Evolutionary conservation across 2,329 filamentous ascomycete species (phyloP), one percentile per base, ranked within the genome.

Genomic region (Clonostachys chloroleuca): DNA sequence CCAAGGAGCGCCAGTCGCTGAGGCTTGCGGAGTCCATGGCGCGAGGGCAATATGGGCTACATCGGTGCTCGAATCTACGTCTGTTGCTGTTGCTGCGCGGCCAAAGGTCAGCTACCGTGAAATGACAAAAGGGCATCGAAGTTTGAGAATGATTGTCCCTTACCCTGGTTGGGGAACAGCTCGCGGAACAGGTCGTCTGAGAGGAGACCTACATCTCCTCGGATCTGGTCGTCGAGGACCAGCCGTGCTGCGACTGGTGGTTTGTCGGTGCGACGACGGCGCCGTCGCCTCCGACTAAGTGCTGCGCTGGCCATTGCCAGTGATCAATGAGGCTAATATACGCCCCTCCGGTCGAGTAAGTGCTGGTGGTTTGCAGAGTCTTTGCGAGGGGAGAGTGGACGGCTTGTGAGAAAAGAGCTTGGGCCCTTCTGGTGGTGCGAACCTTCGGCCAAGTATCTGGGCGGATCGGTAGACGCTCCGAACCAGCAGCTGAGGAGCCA

Each of bases 171-270:
- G 52, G 88, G 84, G 68, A 95, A 91, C 45, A 97, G 77, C 60
- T 95, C 87, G 42, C 78, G 74, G 59, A 92, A 90, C 45, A 99
- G 76, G 65, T 96, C 90, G 58, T 90, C 86, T 12, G 92, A 96
- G 46, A 97, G 68, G 53, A 94, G 80, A 52, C 91, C 94, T 51
- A 92, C 78, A 61, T 96, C 89, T 46, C 89, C 89, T 67, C 86
- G 89, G 58, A 95, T 77, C 64, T 87, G 86, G 61, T 91, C 87
- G 66, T 96, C 91, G 48, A 96, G 81, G 36, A 95, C 79, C 44
- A 97, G 75, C 49, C 87, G 84, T 48, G 90, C 92, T 49, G 88
- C 79, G 49, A 95, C 77, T 40, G 92, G 79, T 8, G 87, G 78
- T 64, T 88, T 91, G 64, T 94, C 82, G 54, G 81, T 74, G 47